Base-by-base conservation (phyloP, 768 basidiomycete genomes). In the Kwoniella bestiolae region DNA sequence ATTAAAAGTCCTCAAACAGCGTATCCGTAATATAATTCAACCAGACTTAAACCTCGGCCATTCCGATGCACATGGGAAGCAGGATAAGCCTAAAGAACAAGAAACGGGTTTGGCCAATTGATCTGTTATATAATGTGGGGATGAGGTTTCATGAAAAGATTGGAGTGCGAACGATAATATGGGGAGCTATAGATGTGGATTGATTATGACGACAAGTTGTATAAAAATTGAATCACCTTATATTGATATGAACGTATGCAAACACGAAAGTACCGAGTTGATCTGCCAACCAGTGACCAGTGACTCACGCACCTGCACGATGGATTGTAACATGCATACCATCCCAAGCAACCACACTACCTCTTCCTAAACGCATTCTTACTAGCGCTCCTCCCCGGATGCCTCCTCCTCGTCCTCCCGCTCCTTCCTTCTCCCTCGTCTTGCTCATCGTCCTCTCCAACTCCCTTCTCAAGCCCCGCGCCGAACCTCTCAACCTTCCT, bases 41-140 rank as follows among this genome's bases (percentile, higher is more conserved):
- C 94, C 94, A 31, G 89, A 86, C 47, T 87, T 86, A 75, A 88
- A 88, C 11, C 82, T 97, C 7, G 94, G 94, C 0, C 94, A 97
- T 80, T 95, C 94, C 21, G 94, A 96, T 58, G 60, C 38, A 25
- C 66, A 68, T 51, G 56, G 61, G 6, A 52, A 55, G 41, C 32
- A 35, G 26, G 3, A 32, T 5, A 61, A 38, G 26, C n/a, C 25
- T 6, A 11, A 2, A 25, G 21, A 56, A 34, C 55, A 38, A 23
- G 23, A 21, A 9, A 47, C 46, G 18, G 46, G 46, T n/a, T 47
- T 21, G 25, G 46, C 18, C n/a, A 47, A 47, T 41, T 41, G 38
- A 14, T 14, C 12, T 41, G 4, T 41, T 16, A 11, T 14, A 0
- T 2, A 41, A 41, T 18, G 12, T 14, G 38, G 18, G n/a, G n/a